Base-by-base conservation (phyloP, 495 filamentous ascomycete genomes). In the Penicillium malachiteum region DNA sequence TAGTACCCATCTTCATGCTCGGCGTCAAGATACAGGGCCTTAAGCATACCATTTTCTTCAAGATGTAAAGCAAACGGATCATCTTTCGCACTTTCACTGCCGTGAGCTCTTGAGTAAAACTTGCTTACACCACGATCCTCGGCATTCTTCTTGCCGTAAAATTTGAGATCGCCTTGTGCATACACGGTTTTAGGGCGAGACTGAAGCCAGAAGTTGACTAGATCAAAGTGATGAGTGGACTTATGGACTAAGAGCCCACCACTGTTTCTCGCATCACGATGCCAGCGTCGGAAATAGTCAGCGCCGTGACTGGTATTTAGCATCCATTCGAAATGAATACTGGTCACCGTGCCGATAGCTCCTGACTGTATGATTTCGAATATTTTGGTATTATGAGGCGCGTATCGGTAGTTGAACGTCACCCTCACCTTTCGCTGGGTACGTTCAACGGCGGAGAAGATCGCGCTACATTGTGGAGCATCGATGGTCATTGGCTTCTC, bases 401-500 rank as follows among this genome's bases (percentile, higher is more conserved):
- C 62, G 33, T 68, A 65, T 0, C 65, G 65, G 40, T 68, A 68
- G 48, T 68, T 68, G 48, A 68, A 68, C 3, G 62, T 61, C 3
- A 68, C 65, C 3, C 65, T 48, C 1, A 68, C 57, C n/a, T 52
- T 39, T 0, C 40, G 12, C 11, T 47, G 30, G 21, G 65, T 68
- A 6, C 59, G 54, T 1, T 60, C 55, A 1, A 63, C 65, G 2
- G 65, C 65, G 8, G 52, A 50, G 43, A 65, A 34, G 53, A 82
- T 81, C 21, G 67, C 64, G 0, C 64, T 68, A 59, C 78, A 81
- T 7, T 77, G 74, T 13, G 72, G 67, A 2, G 72, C 79, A 60
- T 82, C 79, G 63, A 81, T 73, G 8, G 75, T 80, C 81, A 83
- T 83, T 38, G 81, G 81, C 46, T 83, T 83, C 55, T 82, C 79